A percentile compares a stretch with the other conserved stretches of the same genome.
Evolutionary conservation across 2,329 filamentous ascomycete genomes (phyloP).

Genomic region (Colletotrichum phormii): DNA sequence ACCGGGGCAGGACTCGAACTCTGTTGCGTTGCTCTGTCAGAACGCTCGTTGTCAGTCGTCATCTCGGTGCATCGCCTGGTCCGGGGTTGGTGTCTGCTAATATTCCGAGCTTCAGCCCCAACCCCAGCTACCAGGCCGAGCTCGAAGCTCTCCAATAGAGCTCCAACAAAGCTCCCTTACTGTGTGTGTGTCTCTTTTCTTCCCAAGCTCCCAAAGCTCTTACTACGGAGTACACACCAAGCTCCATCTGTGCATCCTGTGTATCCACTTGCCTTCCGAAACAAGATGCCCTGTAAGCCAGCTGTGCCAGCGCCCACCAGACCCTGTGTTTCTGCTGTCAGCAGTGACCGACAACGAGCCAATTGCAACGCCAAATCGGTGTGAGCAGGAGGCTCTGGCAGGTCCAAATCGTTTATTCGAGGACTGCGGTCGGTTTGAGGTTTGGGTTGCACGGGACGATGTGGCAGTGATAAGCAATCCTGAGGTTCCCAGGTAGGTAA

Average conservation of each 20-base stretch:
- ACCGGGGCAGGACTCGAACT: constrained; percentile 10
- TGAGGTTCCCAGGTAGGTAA: constrained; percentile 7
- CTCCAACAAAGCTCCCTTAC: not conserved
- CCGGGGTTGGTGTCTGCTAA: not conserved
- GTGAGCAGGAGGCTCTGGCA: not conserved
- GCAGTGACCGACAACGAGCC: constrained; percentile 6
- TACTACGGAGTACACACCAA: not conserved
- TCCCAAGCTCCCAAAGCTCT: not conserved
- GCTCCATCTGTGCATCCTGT: constrained; percentile 9
- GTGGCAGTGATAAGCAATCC: constrained; percentile 28
- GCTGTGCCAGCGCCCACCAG: not conserved
- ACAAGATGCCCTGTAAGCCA: constrained; percentile 14
- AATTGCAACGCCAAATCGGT: constrained; percentile 4
- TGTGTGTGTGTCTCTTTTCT: not conserved
- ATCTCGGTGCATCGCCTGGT: constrained; percentile 23
- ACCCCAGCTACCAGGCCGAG: constrained; percentile 11
- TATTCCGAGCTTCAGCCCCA: constrained; percentile 16
- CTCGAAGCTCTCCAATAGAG: not conserved
- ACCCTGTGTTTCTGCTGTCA: constrained; percentile 9
- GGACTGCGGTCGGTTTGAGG: not conserved
- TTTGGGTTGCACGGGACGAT: constrained; percentile 16
- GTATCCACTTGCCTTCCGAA: constrained; percentile 29
- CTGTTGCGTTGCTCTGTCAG: constrained; percentile 26
- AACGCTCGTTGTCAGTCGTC: constrained; percentile 13
- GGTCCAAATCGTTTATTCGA: constrained; percentile 18